These are phyloP conservation scores for Mitragyna speciosa DNA, from an alignment of 257 asterid genomes.

Conservation along the genomic window DNA sequence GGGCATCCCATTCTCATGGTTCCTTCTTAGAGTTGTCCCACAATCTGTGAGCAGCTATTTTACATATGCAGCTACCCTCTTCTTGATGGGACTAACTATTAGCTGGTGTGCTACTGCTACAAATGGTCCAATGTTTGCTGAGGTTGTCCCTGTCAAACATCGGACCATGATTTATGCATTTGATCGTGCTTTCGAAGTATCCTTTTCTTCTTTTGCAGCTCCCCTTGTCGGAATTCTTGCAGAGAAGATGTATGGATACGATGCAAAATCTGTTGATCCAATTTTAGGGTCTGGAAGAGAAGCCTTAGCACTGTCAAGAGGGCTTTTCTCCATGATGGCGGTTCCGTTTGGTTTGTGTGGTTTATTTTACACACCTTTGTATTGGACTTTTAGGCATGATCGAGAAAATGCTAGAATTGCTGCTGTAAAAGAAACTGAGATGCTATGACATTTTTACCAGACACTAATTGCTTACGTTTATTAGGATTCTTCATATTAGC, in stretches of 20 bases:
- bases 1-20: slow-evolving; percentile 90
- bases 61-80: slow-evolving; percentile 64
- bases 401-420: slow-evolving; percentile 72
- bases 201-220: slow-evolving; percentile 92
- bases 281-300: slow-evolving; percentile 60
- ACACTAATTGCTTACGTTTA: neutral
- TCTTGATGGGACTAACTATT: slow-evolving; percentile 81
- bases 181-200: slow-evolving; percentile 88
- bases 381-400: slow-evolving; percentile 83
- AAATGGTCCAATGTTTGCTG: slow-evolving; percentile 94
- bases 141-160: slow-evolving; percentile 87
- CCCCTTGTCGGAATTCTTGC: slow-evolving; percentile 88
- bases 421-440: slow-evolving; percentile 66
- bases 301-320: slow-evolving; percentile 83
- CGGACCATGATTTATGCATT: slow-evolving; percentile 96
- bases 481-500: neutral
- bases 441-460: slow-evolving; percentile 39
- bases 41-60: slow-evolving; percentile 60
- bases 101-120: slow-evolving; percentile 96
- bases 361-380: slow-evolving; percentile 85
- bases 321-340: slow-evolving; percentile 87
- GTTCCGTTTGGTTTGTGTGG: slow-evolving; percentile 85
- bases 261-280: slow-evolving; percentile 75
- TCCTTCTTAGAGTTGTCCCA: slow-evolving; percentile 71
- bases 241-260: slow-evolving; percentile 81